Conservation (phyloP, 176 grass and related monocot genomes). For the Ensete glaucum region DNA sequence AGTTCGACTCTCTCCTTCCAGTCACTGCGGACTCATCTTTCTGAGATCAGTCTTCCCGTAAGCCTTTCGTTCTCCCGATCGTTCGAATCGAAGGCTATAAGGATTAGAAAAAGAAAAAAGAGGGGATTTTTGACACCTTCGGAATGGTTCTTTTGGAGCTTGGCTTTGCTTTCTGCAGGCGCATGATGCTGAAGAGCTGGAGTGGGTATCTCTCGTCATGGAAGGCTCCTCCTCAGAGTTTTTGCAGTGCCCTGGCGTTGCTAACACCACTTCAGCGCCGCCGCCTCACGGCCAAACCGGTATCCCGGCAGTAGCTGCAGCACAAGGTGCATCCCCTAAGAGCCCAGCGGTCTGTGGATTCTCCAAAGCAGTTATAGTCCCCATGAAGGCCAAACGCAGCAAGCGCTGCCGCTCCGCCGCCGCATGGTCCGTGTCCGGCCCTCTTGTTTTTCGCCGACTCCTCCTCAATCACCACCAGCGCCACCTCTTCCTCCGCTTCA, state of each 20-base stretch:
- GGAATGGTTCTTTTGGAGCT: not conserved
- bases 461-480: constrained; percentile 28
- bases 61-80: constrained; percentile 5
- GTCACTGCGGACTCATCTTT: constrained; percentile 8
- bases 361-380: constrained; percentile 49
- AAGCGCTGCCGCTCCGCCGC: constrained; percentile 36
- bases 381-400: constrained; percentile 73
- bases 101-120: not conserved
- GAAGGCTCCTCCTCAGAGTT: constrained; percentile 75
- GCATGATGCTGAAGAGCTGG: constrained; percentile 75
- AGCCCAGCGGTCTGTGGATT: constrained; percentile 55
- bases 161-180: constrained; percentile 33
- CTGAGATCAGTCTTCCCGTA: constrained; percentile 68
- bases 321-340: constrained; percentile 7
- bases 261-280: constrained; percentile 5
- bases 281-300: constrained; percentile 2
- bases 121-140: not conserved
- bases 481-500: constrained; percentile 28
- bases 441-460: constrained; percentile 23
- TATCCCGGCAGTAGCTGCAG: not conserved
- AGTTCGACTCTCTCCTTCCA: constrained; percentile 34
- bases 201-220: constrained; percentile 91
- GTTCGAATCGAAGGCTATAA: not conserved
- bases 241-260: constrained; percentile 16
- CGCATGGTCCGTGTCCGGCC: constrained; percentile 11